These are phyloP conservation scores for Collybia nuda DNA, from an alignment of 768 basidiomycete genomes.

Conservation along the genomic window DNA sequence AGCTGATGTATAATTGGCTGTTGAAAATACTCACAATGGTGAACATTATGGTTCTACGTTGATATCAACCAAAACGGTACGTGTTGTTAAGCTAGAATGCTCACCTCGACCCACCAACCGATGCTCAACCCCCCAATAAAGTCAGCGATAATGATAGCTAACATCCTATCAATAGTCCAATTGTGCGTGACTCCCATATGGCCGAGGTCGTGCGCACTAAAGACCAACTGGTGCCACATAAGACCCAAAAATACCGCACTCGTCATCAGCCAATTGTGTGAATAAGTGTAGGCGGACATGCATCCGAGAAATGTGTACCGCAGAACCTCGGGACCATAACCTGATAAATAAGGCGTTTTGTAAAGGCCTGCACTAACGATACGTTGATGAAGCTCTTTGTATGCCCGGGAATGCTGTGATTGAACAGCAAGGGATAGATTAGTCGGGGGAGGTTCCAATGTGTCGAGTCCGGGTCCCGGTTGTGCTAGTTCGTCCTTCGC, in stretches of 20 bases:
- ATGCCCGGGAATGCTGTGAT: constrained; percentile 71
- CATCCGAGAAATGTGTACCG: constrained; percentile 71
- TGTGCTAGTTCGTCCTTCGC: constrained; percentile 31
- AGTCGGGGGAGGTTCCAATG: constrained; percentile 54
- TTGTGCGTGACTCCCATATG: constrained; percentile 92
- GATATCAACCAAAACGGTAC: constrained; percentile 7
- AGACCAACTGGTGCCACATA: constrained; percentile 94
- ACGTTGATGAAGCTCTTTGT: constrained; percentile 74
- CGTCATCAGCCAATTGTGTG: constrained; percentile 59
- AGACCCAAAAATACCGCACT: constrained; percentile 85
- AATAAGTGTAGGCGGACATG: constrained; percentile 62
- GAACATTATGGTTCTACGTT: constrained; percentile 86
- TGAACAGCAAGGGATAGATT: constrained; percentile 57
- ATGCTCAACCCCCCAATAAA: constrained; percentile 92
- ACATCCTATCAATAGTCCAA: constrained; percentile 76
- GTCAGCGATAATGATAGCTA: constrained; percentile 80
- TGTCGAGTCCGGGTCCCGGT: constrained; percentile 35
- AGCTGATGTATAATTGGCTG: background rate
- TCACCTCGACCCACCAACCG: constrained; percentile 97
- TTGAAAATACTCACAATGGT: constrained; percentile 71
- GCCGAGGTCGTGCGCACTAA: constrained; percentile 91
- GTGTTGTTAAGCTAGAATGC: constrained; percentile 31
- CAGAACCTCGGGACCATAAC: constrained; percentile 87
- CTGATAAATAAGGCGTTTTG: constrained; percentile 75
- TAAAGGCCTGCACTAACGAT: constrained; percentile 83